These are phyloP conservation scores for Boletus eberwhitei DNA, from an alignment of 768 basidiomycete genomes.

Conservation along the genomic window DNA sequence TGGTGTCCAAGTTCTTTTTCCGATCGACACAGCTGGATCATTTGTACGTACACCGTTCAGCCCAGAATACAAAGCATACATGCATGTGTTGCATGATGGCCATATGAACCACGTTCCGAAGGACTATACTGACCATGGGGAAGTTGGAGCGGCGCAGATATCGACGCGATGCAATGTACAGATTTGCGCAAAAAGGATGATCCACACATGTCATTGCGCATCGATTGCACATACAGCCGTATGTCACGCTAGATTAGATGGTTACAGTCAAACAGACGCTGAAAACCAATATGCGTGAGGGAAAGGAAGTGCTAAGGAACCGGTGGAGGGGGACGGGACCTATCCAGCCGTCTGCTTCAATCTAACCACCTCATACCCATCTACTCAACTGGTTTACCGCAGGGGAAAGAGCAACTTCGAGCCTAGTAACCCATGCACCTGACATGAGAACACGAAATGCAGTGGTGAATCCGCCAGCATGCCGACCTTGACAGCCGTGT, in stretches of 20 bases:
- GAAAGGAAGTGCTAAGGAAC: neutral
- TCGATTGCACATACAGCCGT: too few relatives aligned
- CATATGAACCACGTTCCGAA: neutral
- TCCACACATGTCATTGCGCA: neutral
- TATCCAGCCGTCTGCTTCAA: neutral
- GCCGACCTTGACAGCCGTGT: too few relatives aligned
- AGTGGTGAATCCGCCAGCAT: too few relatives aligned
- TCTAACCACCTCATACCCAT: neutral
- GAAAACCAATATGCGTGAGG: neutral
- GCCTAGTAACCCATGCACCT: too few relatives aligned
- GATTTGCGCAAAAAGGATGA: too few relatives aligned
- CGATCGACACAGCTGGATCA: too few relatives aligned
- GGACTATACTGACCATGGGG: neutral
- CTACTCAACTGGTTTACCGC: neutral
- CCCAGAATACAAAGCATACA: neutral
- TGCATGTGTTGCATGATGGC: neutral
- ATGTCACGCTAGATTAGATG: neutral
- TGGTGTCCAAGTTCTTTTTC: neutral
- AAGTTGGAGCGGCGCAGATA: neutral
- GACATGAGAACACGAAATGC: too few relatives aligned
- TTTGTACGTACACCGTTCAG: neutral
- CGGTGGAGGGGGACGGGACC: too few relatives aligned
- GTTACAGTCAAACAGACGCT: too few relatives aligned
- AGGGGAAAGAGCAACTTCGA: too few relatives aligned
- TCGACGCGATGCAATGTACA: neutral